Evolutionary conservation across 2,329 filamentous ascomycete genomes (phyloP).

Genomic region (Ophiostoma pallidulum): DNA sequence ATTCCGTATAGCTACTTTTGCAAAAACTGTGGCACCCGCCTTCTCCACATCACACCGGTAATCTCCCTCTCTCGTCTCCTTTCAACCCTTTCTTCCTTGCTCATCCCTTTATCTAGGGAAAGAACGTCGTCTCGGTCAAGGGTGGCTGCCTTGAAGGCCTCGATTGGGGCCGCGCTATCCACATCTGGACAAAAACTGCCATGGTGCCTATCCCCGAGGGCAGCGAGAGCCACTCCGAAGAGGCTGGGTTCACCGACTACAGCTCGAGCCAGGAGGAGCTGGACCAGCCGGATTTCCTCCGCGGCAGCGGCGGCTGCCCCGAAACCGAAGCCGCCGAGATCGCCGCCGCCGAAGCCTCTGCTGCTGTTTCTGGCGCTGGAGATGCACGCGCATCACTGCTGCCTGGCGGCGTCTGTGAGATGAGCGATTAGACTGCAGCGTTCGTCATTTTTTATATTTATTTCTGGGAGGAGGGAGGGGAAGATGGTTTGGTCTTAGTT

Average conservation of each 20-base stretch:
- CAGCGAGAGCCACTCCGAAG: slow-evolving; percentile 46
- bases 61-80: background rate
- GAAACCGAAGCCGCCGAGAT: too few species aligned
- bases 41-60: slow-evolving; percentile 53
- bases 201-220: slow-evolving; percentile 61
- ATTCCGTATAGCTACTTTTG: slow-evolving; percentile 50
- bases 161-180: slow-evolving; percentile 50
- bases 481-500: too few species aligned
- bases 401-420: too few species aligned
- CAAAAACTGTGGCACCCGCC: slow-evolving; percentile 53
- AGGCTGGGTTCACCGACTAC: slow-evolving; percentile 37
- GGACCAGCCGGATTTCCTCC: slow-evolving; percentile 31
- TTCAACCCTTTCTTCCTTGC: background rate
- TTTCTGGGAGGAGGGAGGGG: too few species aligned
- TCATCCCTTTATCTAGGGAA: slow-evolving; percentile 29
- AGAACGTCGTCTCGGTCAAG: slow-evolving; percentile 55
- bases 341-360: too few species aligned
- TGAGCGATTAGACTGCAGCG: too few species aligned
- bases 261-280: slow-evolving; percentile 34
- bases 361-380: too few species aligned
- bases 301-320: slow-evolving; percentile 10
- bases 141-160: slow-evolving; percentile 57
- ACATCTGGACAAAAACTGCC: slow-evolving; percentile 59
- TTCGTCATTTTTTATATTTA: too few species aligned
- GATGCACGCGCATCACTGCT: too few species aligned